A percentile compares a stretch with the other conserved stretches of the same genome.
Evolutionary conservation across 306 rosid genomes (phyloP).

Genomic region (Glycine soja): DNA sequence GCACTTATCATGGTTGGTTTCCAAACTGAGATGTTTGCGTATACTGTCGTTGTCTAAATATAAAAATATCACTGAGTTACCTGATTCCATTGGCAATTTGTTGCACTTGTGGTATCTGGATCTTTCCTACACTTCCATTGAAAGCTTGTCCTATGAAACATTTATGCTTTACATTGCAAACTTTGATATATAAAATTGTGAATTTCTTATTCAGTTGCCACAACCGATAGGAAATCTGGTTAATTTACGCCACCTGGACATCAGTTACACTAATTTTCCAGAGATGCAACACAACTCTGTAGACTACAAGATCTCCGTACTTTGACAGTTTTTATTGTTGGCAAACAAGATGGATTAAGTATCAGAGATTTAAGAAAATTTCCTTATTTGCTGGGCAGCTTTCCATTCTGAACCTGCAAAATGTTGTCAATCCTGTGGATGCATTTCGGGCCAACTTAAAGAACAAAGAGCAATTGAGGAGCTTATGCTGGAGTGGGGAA

Average conservation of each 20-base stretch:
- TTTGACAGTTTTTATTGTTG: slow-evolving; percentile 1
- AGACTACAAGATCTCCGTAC: not conserved
- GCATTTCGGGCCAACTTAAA: slow-evolving; percentile 10
- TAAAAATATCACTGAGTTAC: slow-evolving; percentile 3
- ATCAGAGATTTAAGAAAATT: slow-evolving; percentile 2
- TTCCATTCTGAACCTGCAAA: slow-evolving; percentile 16
- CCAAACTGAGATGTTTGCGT: too few species aligned
- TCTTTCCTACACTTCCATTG: slow-evolving; percentile 10
- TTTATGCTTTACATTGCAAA: slow-evolving; percentile 30
- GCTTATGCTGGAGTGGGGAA: slow-evolving; percentile 10
- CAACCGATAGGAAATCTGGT: too few species aligned
- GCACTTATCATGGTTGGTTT: too few species aligned
- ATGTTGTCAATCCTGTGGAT: not conserved
- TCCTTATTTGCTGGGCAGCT: slow-evolving; percentile 20
- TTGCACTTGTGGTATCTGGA: slow-evolving; percentile 23
- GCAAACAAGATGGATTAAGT: slow-evolving; percentile 13
- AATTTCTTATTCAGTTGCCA: slow-evolving; percentile 4
- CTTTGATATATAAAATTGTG: slow-evolving; percentile 14
- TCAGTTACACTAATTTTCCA: not conserved
- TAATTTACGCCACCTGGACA: not conserved
- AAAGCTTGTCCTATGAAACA: not conserved
- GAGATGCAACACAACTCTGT: slow-evolving; percentile 21
- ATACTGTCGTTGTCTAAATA: not conserved
- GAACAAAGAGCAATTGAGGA: slow-evolving; percentile 19
- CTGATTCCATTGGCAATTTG: slow-evolving; percentile 13